A percentile compares a stretch with the other conserved stretches of the same genome.
These are phyloP conservation scores for Skeletonema marinoi DNA, from an alignment of 108 stramenopile species.

Conservation along the genomic window DNA sequence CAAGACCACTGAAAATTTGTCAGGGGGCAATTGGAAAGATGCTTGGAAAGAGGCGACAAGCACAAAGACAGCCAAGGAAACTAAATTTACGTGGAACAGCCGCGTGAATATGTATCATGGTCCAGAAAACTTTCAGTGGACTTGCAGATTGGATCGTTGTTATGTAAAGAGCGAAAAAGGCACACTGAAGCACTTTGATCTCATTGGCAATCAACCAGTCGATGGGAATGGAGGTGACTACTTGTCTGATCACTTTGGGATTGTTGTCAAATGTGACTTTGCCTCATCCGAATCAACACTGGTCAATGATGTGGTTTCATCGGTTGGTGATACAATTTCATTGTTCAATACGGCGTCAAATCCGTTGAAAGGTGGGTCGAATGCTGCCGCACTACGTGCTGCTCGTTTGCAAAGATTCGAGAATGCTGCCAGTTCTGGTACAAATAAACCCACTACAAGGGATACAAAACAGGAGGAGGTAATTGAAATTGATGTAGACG, in stretches of 20 bases:
- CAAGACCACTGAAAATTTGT: constrained; percentile 7
- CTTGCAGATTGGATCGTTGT: constrained; percentile 23
- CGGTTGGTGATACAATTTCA: not conserved
- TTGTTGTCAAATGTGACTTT: constrained; percentile 13
- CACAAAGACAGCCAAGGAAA: constrained; percentile 2
- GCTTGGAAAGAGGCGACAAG: constrained; percentile 25
- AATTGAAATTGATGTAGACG: not conserved
- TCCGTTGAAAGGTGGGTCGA: not conserved
- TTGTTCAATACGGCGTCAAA: not conserved
- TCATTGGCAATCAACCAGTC: constrained; percentile 22
- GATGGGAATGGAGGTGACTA: constrained; percentile 18
- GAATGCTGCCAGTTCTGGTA: not conserved
- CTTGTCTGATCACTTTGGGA: constrained; percentile 25
- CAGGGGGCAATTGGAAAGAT: constrained; percentile 21
- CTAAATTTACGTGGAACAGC: constrained; percentile 27
- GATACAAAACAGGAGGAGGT: not conserved
- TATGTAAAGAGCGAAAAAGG: constrained; percentile 18
- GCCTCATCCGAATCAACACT: not conserved
- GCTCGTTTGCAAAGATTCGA: not conserved
- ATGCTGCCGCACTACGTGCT: not conserved
- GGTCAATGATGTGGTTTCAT: not conserved
- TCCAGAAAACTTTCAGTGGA: constrained; percentile 23
- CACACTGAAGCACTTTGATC: constrained; percentile 9
- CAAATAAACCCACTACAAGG: not conserved
- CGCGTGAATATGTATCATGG: constrained; percentile 30